A percentile compares a stretch with the other conserved stretches of the same genome.
These are phyloP conservation scores for Laburnicola sp. DNA, from an alignment of 2,329 filamentous ascomycete species.

Conservation along the genomic window DNA sequence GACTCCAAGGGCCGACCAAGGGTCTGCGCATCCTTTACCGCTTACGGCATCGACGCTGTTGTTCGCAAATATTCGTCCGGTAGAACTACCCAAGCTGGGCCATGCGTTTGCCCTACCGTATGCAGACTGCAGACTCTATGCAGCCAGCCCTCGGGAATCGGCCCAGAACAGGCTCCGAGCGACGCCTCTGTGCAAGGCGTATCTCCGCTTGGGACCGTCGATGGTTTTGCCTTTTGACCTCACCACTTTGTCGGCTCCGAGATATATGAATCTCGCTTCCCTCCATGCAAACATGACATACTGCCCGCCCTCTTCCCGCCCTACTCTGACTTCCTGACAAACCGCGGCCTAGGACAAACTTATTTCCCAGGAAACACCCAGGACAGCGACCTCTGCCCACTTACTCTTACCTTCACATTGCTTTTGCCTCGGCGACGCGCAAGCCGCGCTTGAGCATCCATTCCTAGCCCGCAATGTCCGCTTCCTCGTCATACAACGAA, in stretches of 20 bases:
- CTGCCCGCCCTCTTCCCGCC: neutral
- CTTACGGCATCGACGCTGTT: too few relatives aligned
- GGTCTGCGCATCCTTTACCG: too few relatives aligned
- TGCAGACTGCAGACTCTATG: too few relatives aligned
- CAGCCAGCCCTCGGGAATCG: conserved; percentile 1
- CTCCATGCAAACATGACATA: neutral
- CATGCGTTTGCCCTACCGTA: too few relatives aligned
- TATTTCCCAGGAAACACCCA: too few relatives aligned
- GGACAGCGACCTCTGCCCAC: too few relatives aligned
- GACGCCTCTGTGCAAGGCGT: neutral
- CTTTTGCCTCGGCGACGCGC: neutral
- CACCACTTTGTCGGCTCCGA: conserved; percentile 4
- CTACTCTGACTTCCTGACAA: neutral
- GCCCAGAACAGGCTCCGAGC: conserved; percentile 3
- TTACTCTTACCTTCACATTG: neutral
- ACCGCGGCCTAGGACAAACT: too few relatives aligned
- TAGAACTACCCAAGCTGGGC: too few relatives aligned
- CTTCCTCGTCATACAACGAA: conserved; percentile 22
- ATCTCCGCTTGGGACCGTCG: conserved; percentile 4
- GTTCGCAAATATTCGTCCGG: too few relatives aligned
- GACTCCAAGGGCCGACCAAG: too few relatives aligned
- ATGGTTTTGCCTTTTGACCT: conserved; percentile 2
- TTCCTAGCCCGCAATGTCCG: conserved; percentile 19
- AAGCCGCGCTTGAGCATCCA: neutral
- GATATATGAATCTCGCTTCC: conserved; percentile 6